Percentiles rank a stretch among this genome's conserved stretches.
These are phyloP conservation scores for Chytriomyces sp. DNA, from an alignment of 192 early-diverging fungal genomes.

Conservation along the genomic window DNA sequence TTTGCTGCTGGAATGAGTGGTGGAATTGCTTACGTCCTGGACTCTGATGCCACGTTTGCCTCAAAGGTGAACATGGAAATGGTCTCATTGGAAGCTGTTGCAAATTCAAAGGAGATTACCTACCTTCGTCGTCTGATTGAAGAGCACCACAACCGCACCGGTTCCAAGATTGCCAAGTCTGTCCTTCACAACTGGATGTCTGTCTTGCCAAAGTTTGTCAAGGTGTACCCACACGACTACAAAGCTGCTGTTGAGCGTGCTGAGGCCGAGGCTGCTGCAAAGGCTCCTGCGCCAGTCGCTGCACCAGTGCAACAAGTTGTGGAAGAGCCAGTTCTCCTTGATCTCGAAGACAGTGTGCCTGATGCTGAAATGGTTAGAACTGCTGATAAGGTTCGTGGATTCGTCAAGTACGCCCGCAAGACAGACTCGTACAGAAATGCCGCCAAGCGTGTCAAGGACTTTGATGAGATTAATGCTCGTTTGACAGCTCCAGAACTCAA, in stretches of 20 bases:
- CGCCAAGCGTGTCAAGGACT: slow-evolving; percentile 81
- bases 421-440: slow-evolving; percentile 88
- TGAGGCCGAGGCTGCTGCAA: slow-evolving; percentile 41
- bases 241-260: slow-evolving; percentile 74
- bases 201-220: slow-evolving; percentile 82
- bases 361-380: slow-evolving; percentile 77
- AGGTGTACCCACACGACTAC: slow-evolving; percentile 94
- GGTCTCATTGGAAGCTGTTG: slow-evolving; percentile 84
- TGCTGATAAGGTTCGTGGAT: slow-evolving; percentile 95
- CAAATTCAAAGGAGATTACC: slow-evolving; percentile 73
- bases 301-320: slow-evolving; percentile 46
- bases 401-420: slow-evolving; percentile 91
- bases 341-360: slow-evolving; percentile 88
- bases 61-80: slow-evolving; percentile 87
- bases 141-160: slow-evolving; percentile 82
- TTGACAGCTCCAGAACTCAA: slow-evolving; percentile 80
- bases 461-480: slow-evolving; percentile 93
- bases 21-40: slow-evolving; percentile 94
- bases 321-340: slow-evolving; percentile 71
- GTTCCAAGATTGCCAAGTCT: slow-evolving; percentile 74
- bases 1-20: slow-evolving; percentile 99
- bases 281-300: slow-evolving; percentile 18
- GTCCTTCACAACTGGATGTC: slow-evolving; percentile 74
- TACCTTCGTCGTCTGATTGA: slow-evolving; percentile 79
- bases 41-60: slow-evolving; percentile 66